Base-by-base conservation (phyloP, 139 green algal genomes). In the Asterochloris erici region DNA sequence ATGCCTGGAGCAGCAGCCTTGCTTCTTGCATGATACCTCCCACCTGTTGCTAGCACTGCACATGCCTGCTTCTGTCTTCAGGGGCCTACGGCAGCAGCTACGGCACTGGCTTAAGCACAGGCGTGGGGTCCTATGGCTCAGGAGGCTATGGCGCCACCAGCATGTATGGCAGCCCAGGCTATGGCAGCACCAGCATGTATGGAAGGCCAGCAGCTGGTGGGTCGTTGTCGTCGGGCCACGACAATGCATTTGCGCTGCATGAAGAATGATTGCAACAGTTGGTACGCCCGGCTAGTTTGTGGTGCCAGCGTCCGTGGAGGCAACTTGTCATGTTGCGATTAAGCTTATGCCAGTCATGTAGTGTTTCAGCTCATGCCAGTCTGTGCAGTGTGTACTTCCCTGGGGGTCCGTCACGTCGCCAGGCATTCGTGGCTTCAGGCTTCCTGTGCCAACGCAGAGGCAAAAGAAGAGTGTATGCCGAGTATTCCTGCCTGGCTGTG, bases 111-210 rank as follows among this genome's bases (percentile, higher is more conserved):
- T 54, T 54, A 6, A 54, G 38, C 38, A 54, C 38, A 54, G 38
- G 38, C 38, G 38, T 54, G 38, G 38, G 38, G 38, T 54, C 38
- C 2, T 54, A 54, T 54, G 38, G 38, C 6, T 54, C 38, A 54
- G 38, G 38, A 47, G 74, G 74, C 29, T 79, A 79, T 10, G 81
- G 81, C 79, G 38, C 78, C 4, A 47, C 69, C 64, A 75, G 78
- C 23, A 64, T n/a, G 70, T 81, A 87, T 21, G 27, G 63, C 21
- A 47, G 70, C 71, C 14, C 19, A 12, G 84, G 79, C 70, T 83
- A 83, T 28, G 84, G 86, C 60, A 82, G 79, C 74, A 73, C 78
- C 79, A 86, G 84, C 80, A 60, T 61, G 63, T 88, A 84, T 81
- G 83, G 83, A 28, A 60, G 61, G 15, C 28, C 28, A 27, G 26